Percentiles rank a stretch among this genome's conserved stretches.
Evolutionary conservation across 2,329 filamentous ascomycete genomes (phyloP).

Genomic region (Dryadomyces quercus-mongolicae): DNA sequence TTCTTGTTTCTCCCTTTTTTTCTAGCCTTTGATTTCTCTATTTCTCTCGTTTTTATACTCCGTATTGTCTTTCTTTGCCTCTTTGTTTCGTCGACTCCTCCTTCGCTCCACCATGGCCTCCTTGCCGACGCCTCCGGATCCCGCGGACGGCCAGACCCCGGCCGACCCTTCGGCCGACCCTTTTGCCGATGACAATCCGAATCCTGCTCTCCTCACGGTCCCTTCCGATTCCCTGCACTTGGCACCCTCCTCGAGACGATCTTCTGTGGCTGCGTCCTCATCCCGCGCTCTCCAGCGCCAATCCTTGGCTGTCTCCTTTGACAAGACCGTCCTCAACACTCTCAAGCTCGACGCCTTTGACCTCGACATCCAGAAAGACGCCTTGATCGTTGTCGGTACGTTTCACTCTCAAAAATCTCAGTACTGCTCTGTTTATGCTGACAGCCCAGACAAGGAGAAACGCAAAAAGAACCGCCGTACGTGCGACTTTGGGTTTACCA

Average conservation of each 20-base stretch:
- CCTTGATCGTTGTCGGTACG: constrained; percentile 10
- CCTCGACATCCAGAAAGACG: constrained; percentile 11
- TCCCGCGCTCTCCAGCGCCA: constrained; percentile 5
- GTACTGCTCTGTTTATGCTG: background rate
- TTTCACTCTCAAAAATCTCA: background rate
- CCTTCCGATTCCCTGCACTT: background rate
- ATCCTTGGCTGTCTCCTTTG: constrained; percentile 12
- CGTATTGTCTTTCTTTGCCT: too few relatives aligned
- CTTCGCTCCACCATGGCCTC: too few relatives aligned
- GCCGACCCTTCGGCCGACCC: too few relatives aligned
- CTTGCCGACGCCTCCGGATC: too few relatives aligned
- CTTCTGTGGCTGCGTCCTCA: background rate
- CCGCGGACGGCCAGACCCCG: too few relatives aligned
- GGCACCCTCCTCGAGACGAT: background rate
- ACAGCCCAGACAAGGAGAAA: constrained; percentile 10
- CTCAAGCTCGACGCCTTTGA: constrained; percentile 13
- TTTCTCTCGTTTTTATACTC: background rate
- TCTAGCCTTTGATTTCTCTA: background rate
- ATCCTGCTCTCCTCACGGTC: background rate
- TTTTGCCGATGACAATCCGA: too few relatives aligned
- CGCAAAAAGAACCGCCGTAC: constrained; percentile 12
- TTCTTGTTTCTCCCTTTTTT: too few relatives aligned
- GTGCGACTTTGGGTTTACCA: constrained; percentile 6
- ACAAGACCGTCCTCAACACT: constrained; percentile 13
- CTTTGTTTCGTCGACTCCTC: too few relatives aligned